A percentile compares a stretch with the other conserved stretches of the same genome.
Conservation (phyloP, 2,329 filamentous ascomycete species). For the Coleophoma cylindrospora region DNA sequence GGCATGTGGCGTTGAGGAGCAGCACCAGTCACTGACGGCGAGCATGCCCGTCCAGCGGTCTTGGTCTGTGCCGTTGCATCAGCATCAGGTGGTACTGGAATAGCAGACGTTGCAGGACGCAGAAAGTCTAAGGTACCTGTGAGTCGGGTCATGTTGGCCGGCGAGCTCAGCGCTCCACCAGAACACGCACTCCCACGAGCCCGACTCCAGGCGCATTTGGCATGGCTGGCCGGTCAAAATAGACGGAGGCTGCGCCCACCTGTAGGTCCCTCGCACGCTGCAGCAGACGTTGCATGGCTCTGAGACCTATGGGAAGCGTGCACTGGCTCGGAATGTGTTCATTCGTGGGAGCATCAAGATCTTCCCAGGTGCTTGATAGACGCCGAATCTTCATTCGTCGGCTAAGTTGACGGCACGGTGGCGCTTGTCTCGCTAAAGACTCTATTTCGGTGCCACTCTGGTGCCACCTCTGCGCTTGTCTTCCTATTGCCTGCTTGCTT, state of each 20-base stretch:
- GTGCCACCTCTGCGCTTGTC: slow-evolving; percentile 6
- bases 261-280: slow-evolving; percentile 12
- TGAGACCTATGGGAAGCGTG: slow-evolving; percentile 18
- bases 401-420: slow-evolving; percentile 10
- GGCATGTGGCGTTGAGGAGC: slow-evolving; percentile 11
- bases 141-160: not conserved
- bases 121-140: not conserved
- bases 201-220: not conserved
- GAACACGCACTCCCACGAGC: not conserved
- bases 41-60: not conserved
- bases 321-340: slow-evolving; percentile 4
- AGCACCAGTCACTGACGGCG: too few species aligned
- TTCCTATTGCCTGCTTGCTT: not conserved
- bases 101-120: slow-evolving; percentile 5
- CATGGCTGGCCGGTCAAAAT: not conserved
- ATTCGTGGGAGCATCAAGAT: slow-evolving; percentile 17
- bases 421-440: slow-evolving; percentile 18
- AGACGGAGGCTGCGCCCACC: slow-evolving; percentile 12
- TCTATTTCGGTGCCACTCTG: slow-evolving; percentile 14
- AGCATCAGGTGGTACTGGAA: slow-evolving; percentile 4
- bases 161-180: not conserved
- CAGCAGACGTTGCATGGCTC: slow-evolving; percentile 8
- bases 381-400: slow-evolving; percentile 22
- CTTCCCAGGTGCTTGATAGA: slow-evolving; percentile 8
- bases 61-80: slow-evolving; percentile 9